Evolutionary conservation across 192 early-diverging fungal species (phyloP), one percentile per base, ranked within the genome.

Genomic region (Podila epigama): DNA sequence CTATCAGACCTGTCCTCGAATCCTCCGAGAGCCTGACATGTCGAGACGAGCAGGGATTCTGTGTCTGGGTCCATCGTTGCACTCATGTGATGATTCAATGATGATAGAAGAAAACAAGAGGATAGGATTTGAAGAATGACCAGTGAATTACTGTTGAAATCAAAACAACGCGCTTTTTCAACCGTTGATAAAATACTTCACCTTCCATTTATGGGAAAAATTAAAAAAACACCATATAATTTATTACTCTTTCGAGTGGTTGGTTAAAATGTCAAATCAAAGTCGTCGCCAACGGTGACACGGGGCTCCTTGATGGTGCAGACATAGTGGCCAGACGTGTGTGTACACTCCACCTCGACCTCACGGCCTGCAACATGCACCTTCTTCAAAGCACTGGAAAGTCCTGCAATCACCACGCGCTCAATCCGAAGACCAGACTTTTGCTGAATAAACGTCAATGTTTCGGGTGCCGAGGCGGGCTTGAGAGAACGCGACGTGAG

Each of bases 21-120:
- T 42, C 92, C 92, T 53, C 95, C 95, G 10, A 95, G 80, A 0
- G 95, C 93, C n/a, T 88, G 80, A 67, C 93, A 94, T 11, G 91
- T 89, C 28, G 90, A 90, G n/a, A 94, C 82, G 20, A 96, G 69
- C 60, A 83, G 65, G 54, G 84, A 70, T 65, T 72, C 70, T 27
- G 62, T 68, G 55, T 77, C 73, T 4, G 65, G 50, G 44, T 77
- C 73, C 73, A 77, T 77, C 44, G 15, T 48, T 15, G 12, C 22
- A 12, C 29, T 50, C 31, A 5, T 5, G 51, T 39, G 4, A 20
- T 37, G 12, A 35, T 29, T 36, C 25, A n/a, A 27, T 25, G 11
- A 18, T 34, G 28, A 33, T 31, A 29, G 33, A 36, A 5, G 18
- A 36, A 29, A 25, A 11, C 3, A n/a, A 54, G 20, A 51, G 34